Evolutionary conservation across 306 rosid genomes (phyloP).

Genomic region (Fragaria vesca): DNA sequence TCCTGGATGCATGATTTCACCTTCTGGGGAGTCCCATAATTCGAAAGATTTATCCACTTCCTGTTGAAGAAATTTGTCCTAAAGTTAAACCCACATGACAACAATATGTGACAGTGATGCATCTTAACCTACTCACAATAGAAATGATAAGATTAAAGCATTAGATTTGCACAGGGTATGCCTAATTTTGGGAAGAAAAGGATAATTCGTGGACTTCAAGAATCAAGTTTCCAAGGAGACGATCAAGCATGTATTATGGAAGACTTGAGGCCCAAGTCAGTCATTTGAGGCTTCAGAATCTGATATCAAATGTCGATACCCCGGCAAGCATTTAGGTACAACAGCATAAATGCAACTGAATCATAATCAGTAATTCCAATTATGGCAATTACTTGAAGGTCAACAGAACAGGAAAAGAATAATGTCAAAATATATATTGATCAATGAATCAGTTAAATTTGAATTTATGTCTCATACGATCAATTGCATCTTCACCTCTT

Average conservation of each 20-base stretch:
- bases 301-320: neutral
- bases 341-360: neutral
- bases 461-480: neutral
- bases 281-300: constrained; percentile 5
- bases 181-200: constrained; percentile 1
- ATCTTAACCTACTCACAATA: neutral
- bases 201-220: neutral
- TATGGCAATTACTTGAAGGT: neutral
- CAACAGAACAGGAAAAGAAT: neutral
- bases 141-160: neutral
- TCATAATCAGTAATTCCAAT: constrained; percentile 1
- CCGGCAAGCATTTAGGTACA: neutral
- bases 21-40: constrained; percentile 46
- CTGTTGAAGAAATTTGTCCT: constrained; percentile 34
- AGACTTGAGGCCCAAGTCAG: neutral
- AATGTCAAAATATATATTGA: neutral
- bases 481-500: neutral
- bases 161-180: neutral
- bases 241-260: neutral
- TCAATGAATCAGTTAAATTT: neutral
- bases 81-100: neutral
- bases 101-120: neutral
- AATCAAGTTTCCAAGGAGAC: neutral
- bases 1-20: constrained; percentile 44
- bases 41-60: constrained; percentile 61